Evolutionary conservation across 495 filamentous ascomycete species (phyloP).

Genomic region (Gamarada debralockiae): DNA sequence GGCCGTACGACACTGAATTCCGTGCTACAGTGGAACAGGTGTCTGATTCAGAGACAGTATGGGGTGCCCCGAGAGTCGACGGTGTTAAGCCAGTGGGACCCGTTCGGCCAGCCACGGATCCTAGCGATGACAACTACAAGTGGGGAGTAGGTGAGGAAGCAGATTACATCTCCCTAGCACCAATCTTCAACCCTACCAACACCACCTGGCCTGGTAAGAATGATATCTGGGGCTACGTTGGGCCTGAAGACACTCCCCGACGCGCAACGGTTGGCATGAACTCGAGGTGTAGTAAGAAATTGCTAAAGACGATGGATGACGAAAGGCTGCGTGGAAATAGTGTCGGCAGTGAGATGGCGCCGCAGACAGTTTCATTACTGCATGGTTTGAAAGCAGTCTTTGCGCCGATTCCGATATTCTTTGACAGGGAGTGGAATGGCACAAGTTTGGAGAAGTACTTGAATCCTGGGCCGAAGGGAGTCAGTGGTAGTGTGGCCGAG

Average conservation of each 20-base stretch:
- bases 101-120: constrained; percentile 45
- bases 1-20: constrained; percentile 51
- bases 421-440: constrained; percentile 56
- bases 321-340: constrained; percentile 58
- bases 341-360: constrained; percentile 67
- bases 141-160: constrained; percentile 78
- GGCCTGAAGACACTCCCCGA: constrained; percentile 52
- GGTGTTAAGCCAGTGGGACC: constrained; percentile 50
- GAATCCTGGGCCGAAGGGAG: constrained; percentile 51
- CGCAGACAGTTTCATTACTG: constrained; percentile 58
- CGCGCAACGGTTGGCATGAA: constrained; percentile 65
- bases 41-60: constrained; percentile 46
- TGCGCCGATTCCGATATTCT: constrained; percentile 67
- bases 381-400: constrained; percentile 71
- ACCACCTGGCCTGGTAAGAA: constrained; percentile 61
- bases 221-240: constrained; percentile 58
- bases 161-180: constrained; percentile 66
- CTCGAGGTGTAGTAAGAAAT: constrained; percentile 54
- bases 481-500: constrained; percentile 39
- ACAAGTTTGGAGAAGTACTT: constrained; percentile 54
- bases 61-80: constrained; percentile 55
- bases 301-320: constrained; percentile 62
- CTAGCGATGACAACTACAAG: constrained; percentile 57
- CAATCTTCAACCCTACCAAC: constrained; percentile 63
- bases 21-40: constrained; percentile 43